Conservation (phyloP, 306 rosid genomes). For the Vigna nakashimae region DNA sequence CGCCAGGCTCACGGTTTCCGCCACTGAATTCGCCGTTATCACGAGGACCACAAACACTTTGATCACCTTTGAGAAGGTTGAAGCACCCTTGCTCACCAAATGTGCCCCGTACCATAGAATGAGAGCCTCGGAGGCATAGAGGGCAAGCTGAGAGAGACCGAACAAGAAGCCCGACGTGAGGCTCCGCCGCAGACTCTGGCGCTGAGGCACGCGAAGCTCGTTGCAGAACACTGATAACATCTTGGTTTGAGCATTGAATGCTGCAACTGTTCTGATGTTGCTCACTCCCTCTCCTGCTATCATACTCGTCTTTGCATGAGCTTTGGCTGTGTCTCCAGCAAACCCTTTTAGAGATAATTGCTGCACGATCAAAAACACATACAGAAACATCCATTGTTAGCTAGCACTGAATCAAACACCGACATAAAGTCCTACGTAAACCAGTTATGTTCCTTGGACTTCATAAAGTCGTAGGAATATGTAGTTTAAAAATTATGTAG, state of each 20-base stretch:
- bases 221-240: conserved; percentile 75
- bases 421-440: background rate
- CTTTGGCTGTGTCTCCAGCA: conserved; percentile 99
- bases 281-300: conserved; percentile 99
- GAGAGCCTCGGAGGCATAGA: conserved; percentile 91
- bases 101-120: conserved; percentile 94
- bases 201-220: conserved; percentile 79
- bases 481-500: too few species aligned
- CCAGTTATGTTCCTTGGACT: background rate
- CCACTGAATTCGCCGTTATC: conserved; percentile 96
- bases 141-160: conserved; percentile 91
- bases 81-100: conserved; percentile 80
- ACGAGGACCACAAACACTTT: conserved; percentile 94
- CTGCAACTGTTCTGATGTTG: conserved; percentile 96
- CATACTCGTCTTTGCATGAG: conserved; percentile 99
- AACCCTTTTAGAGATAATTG: conserved; percentile 98
- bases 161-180: conserved; percentile 77
- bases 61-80: conserved; percentile 90
- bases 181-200: conserved; percentile 86
- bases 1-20: conserved; percentile 98
- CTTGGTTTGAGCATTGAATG: conserved; percentile 94
- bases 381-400: conserved; percentile 32
- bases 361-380: conserved; percentile 54
- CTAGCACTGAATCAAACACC: conserved; percentile 33
- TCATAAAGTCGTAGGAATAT: too few species aligned